A percentile compares a stretch with the other conserved stretches of the same genome.
Evolutionary conservation across 306 rosid genomes (phyloP).

Genomic region (Begonia masoniana): DNA sequence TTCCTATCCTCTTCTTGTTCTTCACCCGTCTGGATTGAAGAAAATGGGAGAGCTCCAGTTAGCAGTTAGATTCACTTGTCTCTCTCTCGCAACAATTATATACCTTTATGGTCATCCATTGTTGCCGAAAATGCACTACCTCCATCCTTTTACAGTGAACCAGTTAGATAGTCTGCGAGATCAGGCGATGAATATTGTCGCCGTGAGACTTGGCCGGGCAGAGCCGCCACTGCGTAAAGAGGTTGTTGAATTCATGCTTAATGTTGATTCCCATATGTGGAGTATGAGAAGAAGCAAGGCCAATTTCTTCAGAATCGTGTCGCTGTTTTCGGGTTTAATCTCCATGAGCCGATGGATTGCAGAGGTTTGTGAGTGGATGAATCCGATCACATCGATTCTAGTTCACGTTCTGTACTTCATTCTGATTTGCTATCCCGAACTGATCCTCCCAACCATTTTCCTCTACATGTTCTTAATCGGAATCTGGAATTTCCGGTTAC

Average conservation of each 20-base stretch:
- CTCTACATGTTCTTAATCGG: background rate
- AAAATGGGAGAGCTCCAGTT: constrained; percentile 78
- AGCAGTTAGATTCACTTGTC: constrained; percentile 70
- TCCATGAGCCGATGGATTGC: background rate
- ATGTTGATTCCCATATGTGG: background rate
- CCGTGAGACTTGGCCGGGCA: constrained; percentile 23
- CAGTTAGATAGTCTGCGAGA: constrained; percentile 57
- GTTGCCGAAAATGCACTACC: constrained; percentile 83
- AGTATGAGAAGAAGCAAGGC: background rate
- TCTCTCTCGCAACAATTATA: constrained; percentile 59
- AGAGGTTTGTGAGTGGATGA: background rate
- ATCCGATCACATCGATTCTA: background rate
- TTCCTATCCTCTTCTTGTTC: constrained; percentile 62
- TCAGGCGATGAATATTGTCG: constrained; percentile 78
- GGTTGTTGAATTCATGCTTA: background rate
- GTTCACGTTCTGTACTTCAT: background rate
- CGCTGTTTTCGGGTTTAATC: background rate
- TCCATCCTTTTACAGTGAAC: constrained; percentile 54
- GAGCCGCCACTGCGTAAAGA: background rate
- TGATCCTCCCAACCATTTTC: background rate
- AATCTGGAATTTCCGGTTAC: background rate
- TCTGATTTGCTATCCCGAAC: background rate
- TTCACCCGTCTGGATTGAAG: constrained; percentile 42
- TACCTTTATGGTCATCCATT: constrained; percentile 56
- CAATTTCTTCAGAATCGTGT: background rate